These are phyloP conservation scores for Rosellinia necatrix DNA, from an alignment of 2,329 filamentous ascomycete species.

Conservation along the genomic window DNA sequence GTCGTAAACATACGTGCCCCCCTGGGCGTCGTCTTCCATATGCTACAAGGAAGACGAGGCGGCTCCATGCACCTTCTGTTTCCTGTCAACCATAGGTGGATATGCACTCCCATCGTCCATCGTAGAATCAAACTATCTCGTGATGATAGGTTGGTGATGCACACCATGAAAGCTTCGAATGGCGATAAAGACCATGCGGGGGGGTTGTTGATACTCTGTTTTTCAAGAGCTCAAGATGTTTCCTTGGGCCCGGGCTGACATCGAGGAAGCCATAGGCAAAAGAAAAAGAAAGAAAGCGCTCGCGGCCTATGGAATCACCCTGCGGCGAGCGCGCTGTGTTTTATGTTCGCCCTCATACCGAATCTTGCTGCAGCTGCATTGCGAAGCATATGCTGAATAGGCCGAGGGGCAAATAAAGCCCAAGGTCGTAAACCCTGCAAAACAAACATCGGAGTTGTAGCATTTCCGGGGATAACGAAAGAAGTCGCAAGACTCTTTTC, in stretches of 20 bases:
- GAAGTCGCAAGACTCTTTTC: background rate
- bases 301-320: slow-evolving; percentile 30
- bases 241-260: slow-evolving; percentile 1
- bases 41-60: background rate
- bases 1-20: background rate
- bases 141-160: background rate
- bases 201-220: slow-evolving; percentile 18
- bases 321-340: slow-evolving; percentile 20
- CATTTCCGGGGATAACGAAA: background rate
- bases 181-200: slow-evolving; percentile 5
- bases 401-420: slow-evolving; percentile 3
- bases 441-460: background rate
- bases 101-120: background rate
- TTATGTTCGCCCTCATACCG: slow-evolving; percentile 5
- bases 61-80: background rate
- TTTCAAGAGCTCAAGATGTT: slow-evolving; percentile 26
- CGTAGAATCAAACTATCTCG: slow-evolving; percentile 4
- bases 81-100: background rate
- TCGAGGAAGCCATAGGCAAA: slow-evolving; percentile 2
- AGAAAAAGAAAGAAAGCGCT: slow-evolving; percentile 12
- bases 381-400: background rate
- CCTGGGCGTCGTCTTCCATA: background rate
- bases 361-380: slow-evolving; percentile 1
- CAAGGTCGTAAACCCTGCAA: background rate
- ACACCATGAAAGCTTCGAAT: background rate